Evolutionary conservation across 495 filamentous ascomycete species (phyloP).

Genomic region (Xylaria cubensis): DNA sequence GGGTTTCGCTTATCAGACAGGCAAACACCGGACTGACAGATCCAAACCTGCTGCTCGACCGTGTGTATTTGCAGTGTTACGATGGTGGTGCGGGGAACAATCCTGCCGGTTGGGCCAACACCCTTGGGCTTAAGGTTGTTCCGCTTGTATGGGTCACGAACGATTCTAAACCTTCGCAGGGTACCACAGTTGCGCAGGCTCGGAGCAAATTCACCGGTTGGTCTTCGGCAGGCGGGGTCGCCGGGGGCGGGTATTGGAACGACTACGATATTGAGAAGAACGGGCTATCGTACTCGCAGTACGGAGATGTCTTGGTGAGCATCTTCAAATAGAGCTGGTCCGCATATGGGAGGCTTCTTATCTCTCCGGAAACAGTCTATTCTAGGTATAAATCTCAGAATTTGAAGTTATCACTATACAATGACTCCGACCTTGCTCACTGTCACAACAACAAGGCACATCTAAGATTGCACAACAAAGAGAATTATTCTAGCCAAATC

Average conservation of each 20-base stretch:
- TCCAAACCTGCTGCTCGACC: slow-evolving; percentile 42
- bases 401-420: background rate
- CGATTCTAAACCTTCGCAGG: slow-evolving; percentile 51
- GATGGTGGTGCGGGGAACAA: slow-evolving; percentile 51
- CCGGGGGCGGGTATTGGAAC: slow-evolving; percentile 54
- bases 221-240: slow-evolving; percentile 38
- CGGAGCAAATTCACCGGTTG: slow-evolving; percentile 41
- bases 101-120: slow-evolving; percentile 43
- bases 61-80: slow-evolving; percentile 52
- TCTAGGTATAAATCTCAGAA: background rate
- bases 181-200: slow-evolving; percentile 46
- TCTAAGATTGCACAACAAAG: background rate
- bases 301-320: slow-evolving; percentile 43
- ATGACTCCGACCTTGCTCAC: background rate
- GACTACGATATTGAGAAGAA: slow-evolving; percentile 57
- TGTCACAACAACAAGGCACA: background rate
- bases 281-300: slow-evolving; percentile 46
- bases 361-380: background rate
- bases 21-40: slow-evolving; percentile 37
- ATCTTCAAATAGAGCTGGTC: slow-evolving; percentile 40
- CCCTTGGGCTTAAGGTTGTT: slow-evolving; percentile 49
- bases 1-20: slow-evolving; percentile 40
- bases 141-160: slow-evolving; percentile 54
- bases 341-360: background rate
- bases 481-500: too few species aligned